Conservation (phyloP, 257 asterid species). For the Fraxinus quadrangulata region DNA sequence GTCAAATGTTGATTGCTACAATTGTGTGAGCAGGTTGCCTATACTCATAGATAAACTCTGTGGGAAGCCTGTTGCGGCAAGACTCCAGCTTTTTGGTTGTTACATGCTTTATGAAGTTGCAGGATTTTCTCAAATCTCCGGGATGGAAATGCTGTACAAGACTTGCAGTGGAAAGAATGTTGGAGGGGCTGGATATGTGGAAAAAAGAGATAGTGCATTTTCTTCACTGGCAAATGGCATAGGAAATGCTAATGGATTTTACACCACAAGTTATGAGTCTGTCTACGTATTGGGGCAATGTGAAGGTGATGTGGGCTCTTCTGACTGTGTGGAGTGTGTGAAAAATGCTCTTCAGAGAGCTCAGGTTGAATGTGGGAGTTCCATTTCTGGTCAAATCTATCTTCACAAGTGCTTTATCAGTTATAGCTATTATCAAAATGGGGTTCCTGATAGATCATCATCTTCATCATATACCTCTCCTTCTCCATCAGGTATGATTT, state of each 20-base stretch:
- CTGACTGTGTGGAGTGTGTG: slow-evolving; percentile 88
- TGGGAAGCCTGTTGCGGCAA: slow-evolving; percentile 77
- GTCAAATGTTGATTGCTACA: slow-evolving; percentile 82
- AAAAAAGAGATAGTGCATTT: slow-evolving; percentile 80
- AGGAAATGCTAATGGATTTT: slow-evolving; percentile 60
- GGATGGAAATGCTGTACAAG: slow-evolving; percentile 88
- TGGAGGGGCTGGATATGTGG: slow-evolving; percentile 85
- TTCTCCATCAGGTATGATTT: slow-evolving; percentile 59
- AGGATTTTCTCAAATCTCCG: slow-evolving; percentile 85
- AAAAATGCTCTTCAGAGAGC: slow-evolving; percentile 83
- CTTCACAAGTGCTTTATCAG: slow-evolving; percentile 82
- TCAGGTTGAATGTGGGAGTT: slow-evolving; percentile 96
- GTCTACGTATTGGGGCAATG: slow-evolving; percentile 89
- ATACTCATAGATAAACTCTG: slow-evolving; percentile 86
- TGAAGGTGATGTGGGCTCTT: slow-evolving; percentile 79
- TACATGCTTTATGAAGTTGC: slow-evolving; percentile 86
- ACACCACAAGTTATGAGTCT: slow-evolving; percentile 55
- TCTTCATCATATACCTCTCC: slow-evolving; percentile 55
- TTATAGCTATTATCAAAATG: slow-evolving; percentile 63
- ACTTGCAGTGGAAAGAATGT: slow-evolving; percentile 70
- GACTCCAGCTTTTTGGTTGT: slow-evolving; percentile 88
- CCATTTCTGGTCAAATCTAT: slow-evolving; percentile 77
- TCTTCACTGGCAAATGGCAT: slow-evolving; percentile 66
- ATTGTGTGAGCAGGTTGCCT: slow-evolving; percentile 78
- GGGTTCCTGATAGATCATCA: slow-evolving; percentile 68